These are phyloP conservation scores for Tillandsia fasciculata DNA, from an alignment of 176 grass and related monocot genomes.

Conservation along the genomic window DNA sequence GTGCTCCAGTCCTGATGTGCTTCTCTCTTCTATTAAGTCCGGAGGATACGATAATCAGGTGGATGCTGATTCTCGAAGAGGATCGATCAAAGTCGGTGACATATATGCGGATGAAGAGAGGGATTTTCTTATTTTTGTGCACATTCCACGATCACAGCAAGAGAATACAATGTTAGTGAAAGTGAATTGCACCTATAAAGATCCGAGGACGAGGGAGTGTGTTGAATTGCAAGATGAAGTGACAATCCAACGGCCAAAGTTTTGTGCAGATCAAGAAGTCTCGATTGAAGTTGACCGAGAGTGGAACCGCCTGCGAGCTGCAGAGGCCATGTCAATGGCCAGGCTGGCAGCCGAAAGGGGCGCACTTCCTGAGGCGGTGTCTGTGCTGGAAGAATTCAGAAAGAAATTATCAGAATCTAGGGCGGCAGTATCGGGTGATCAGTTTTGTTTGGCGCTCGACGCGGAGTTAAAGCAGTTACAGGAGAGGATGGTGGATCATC, in stretches of 20 bases:
- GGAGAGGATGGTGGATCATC: constrained; percentile 74
- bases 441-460: constrained; percentile 55
- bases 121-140: constrained; percentile 51
- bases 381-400: constrained; percentile 55
- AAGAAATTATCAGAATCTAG: constrained; percentile 35
- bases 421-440: constrained; percentile 50
- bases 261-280: constrained; percentile 13
- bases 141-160: constrained; percentile 26
- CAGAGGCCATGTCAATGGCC: constrained; percentile 51
- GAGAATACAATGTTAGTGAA: constrained; percentile 28
- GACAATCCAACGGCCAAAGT: constrained; percentile 42
- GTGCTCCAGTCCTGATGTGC: constrained; percentile 38
- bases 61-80: constrained; percentile 14
- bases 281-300: constrained; percentile 83
- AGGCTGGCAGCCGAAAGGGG: constrained; percentile 59
- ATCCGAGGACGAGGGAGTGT: constrained; percentile 32
- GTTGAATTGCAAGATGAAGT: constrained; percentile 38
- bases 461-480: constrained; percentile 87
- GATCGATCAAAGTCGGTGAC: constrained; percentile 45
- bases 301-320: constrained; percentile 56
- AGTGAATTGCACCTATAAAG: constrained; percentile 39
- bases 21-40: constrained; percentile 43
- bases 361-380: constrained; percentile 54
- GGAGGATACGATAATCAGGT: constrained; percentile 40
- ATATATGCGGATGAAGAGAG: constrained; percentile 79